Evolutionary conservation across 169 alveolate genomes (phyloP).

Genomic region (Plasmodium coatneyi): DNA sequence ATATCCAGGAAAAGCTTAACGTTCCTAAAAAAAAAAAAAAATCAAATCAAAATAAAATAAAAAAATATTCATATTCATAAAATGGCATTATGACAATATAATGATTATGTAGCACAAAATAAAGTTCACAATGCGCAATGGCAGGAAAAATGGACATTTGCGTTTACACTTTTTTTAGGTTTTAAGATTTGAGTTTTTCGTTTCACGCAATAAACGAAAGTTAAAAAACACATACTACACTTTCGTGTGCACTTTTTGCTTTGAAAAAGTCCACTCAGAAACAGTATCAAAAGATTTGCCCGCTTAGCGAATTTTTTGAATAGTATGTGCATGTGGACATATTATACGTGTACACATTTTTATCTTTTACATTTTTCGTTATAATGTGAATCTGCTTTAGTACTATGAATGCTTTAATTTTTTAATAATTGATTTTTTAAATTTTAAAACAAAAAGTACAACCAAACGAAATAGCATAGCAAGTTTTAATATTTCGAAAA

Average conservation of each 20-base stretch:
- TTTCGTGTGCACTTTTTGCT: neutral
- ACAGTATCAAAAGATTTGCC: neutral
- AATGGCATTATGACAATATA: neutral
- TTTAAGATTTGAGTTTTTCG: slow-evolving; percentile 29
- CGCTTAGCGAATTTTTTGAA: neutral
- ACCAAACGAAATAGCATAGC: neutral
- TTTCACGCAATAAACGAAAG: neutral
- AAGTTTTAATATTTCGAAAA: neutral
- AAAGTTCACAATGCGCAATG: neutral
- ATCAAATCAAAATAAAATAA: neutral
- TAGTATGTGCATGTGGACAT: neutral
- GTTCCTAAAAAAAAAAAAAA: neutral
- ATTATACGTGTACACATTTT: neutral
- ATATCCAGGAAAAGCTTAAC: neutral
- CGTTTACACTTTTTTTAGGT: slow-evolving; percentile 16
- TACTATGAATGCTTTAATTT: neutral
- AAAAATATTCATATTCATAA: neutral
- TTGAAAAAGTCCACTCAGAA: neutral
- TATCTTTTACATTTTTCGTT: neutral
- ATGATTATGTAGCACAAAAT: neutral
- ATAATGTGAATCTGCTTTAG: neutral
- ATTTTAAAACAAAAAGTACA: neutral
- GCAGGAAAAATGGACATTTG: neutral
- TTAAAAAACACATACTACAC: neutral
- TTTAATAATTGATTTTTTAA: neutral